These are phyloP conservation scores for Aspergillus sclerotialis DNA, from an alignment of 2,329 filamentous ascomycete genomes.

Conservation along the genomic window DNA sequence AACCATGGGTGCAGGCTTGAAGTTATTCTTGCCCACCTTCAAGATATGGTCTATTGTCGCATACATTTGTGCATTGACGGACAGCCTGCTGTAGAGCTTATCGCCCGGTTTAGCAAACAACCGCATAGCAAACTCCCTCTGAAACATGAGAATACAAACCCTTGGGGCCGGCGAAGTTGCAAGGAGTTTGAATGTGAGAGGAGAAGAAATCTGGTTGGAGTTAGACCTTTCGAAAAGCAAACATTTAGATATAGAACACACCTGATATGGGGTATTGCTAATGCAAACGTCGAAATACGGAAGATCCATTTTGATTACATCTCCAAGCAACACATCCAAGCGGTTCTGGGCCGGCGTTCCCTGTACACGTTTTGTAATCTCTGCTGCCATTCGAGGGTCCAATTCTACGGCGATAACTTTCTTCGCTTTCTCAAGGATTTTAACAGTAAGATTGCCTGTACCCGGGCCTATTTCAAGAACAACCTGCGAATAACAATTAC, in stretches of 20 bases:
- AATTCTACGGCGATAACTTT: conserved; percentile 82
- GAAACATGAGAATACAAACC: conserved; percentile 78
- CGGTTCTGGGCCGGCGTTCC: conserved; percentile 77
- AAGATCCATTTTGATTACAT: conserved; percentile 83
- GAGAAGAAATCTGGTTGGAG: conserved; percentile 67
- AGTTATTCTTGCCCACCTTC: conserved; percentile 95
- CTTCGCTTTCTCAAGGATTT: conserved; percentile 81
- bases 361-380: conserved; percentile 89
- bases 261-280: conserved; percentile 66
- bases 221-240: conserved; percentile 4
- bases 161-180: conserved; percentile 74
- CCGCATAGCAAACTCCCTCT: conserved; percentile 87
- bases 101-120: conserved; percentile 84
- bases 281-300: conserved; percentile 80
- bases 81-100: conserved; percentile 81
- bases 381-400: conserved; percentile 93
- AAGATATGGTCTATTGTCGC: conserved; percentile 65
- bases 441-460: conserved; percentile 80
- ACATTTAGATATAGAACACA: conserved; percentile 19
- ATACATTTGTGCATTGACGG: conserved; percentile 93
- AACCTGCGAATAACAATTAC: conserved; percentile 40
- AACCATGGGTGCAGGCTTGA: conserved; percentile 87
- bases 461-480: conserved; percentile 91
- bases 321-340: conserved; percentile 80
- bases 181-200: conserved; percentile 84